phyloP scores from a whole-genome alignment of 768 basidiomycete species.

The Cytidiella melzeri region DNA sequence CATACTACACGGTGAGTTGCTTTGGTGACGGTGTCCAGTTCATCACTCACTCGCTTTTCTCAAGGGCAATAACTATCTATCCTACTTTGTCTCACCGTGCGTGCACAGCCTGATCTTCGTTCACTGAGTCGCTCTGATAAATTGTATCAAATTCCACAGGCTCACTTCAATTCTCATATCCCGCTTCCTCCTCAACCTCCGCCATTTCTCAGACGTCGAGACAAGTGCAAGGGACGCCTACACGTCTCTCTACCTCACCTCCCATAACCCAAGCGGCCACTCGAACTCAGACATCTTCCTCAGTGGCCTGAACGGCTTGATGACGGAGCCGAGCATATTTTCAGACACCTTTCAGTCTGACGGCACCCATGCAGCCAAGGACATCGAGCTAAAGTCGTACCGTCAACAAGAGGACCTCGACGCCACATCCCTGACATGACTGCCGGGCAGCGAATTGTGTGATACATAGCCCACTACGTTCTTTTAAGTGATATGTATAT shows the following conservation, averaged over 20 bases:
- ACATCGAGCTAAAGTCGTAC: no score
- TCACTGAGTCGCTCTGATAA: neutral
- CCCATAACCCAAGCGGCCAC: neutral
- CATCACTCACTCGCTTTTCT: neutral
- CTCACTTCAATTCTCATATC: slow-evolving; percentile 1
- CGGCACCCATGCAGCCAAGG: neutral
- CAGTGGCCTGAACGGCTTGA: neutral
- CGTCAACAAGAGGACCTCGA: no score
- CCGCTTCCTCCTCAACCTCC: neutral
- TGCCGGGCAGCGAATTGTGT: no score
- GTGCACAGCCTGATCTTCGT: neutral
- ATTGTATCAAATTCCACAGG: neutral
- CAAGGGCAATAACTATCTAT: slow-evolving; percentile 15
- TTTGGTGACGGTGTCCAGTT: neutral
- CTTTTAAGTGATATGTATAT: no score
- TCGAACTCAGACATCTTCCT: neutral
- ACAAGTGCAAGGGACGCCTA: neutral
- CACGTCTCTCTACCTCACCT: slow-evolving; percentile 2
- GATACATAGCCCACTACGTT: no score
- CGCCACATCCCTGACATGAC: no score
- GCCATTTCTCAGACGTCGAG: neutral
- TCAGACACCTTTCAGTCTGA: no score
- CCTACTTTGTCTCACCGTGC: slow-evolving; percentile 15
- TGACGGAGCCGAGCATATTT: neutral
- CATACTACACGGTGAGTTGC: slow-evolving; percentile 7